Percentiles rank a stretch among this genome's conserved stretches.
Evolutionary conservation across 495 filamentous ascomycete genomes (phyloP).

Genomic region (Aspergillus asperescens): DNA sequence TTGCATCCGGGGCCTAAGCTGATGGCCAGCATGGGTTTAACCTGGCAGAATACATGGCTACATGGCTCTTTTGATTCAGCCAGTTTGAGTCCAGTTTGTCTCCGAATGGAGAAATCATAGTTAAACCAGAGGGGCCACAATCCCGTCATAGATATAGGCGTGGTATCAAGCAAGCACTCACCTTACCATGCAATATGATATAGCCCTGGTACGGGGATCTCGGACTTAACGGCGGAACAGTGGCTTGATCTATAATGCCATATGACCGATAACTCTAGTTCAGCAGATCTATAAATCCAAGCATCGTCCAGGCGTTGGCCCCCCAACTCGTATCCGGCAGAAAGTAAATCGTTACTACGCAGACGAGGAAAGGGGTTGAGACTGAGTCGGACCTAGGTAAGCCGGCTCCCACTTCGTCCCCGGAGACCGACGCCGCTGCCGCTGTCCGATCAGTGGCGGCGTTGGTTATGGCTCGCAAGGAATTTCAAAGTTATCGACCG

Average conservation of each 20-base stretch:
- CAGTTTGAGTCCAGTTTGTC: background rate
- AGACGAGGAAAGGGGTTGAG: background rate
- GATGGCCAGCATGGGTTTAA: background rate
- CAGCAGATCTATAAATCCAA: background rate
- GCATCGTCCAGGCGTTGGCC: background rate
- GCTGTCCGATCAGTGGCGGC: background rate
- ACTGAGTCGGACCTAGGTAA: background rate
- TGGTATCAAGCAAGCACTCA: background rate
- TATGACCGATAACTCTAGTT: background rate
- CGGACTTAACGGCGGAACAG: background rate
- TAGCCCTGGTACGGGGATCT: background rate
- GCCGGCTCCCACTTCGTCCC: constrained; percentile 1
- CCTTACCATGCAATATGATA: background rate
- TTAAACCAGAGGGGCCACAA: background rate
- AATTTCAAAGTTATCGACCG: background rate
- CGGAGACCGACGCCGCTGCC: background rate
- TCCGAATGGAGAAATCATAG: background rate
- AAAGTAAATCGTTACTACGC: background rate
- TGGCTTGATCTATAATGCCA: background rate
- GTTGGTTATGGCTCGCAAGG: background rate
- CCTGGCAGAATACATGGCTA: background rate
- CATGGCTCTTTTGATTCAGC: background rate
- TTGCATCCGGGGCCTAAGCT: background rate
- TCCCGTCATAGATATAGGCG: background rate
- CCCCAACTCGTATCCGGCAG: background rate